phyloP scores from a whole-genome alignment of 148 eudicot species.

The Nepenthes gracilis region DNA sequence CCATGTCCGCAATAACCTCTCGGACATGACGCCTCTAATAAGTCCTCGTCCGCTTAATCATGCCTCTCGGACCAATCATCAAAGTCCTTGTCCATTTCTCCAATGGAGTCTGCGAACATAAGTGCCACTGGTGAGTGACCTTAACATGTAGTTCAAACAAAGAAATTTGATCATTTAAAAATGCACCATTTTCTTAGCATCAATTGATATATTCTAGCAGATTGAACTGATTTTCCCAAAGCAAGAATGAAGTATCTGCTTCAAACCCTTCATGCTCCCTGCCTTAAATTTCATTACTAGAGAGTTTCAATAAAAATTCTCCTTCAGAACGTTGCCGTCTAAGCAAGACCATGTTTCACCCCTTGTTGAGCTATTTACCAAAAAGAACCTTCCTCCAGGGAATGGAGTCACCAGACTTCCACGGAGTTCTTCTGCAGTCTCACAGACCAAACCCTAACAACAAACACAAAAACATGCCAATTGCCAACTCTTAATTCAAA shows the following conservation, averaged over 20 bases:
- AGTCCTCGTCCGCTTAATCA: too few relatives aligned
- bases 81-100: too few relatives aligned
- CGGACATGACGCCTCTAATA: too few relatives aligned
- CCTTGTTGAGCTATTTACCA: constrained; percentile 66
- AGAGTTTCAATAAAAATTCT: constrained; percentile 42
- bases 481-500: too few relatives aligned
- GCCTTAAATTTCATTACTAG: constrained; percentile 22
- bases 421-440: constrained; percentile 57
- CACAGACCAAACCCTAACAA: constrained; percentile 65
- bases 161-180: too few relatives aligned
- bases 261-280: constrained; percentile 59
- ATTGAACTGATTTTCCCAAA: constrained; percentile 20
- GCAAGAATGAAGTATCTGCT: constrained; percentile 51
- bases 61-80: too few relatives aligned
- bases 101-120: too few relatives aligned
- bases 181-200: background rate
- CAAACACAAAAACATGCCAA: background rate
- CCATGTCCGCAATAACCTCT: too few relatives aligned
- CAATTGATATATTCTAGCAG: constrained; percentile 14
- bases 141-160: too few relatives aligned
- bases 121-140: too few relatives aligned
- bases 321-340: constrained; percentile 49
- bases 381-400: constrained; percentile 66
- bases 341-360: constrained; percentile 71
- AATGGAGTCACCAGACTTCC: constrained; percentile 72